These are phyloP conservation scores for Bombardia bombarda DNA, from an alignment of 495 filamentous ascomycete genomes.

Conservation along the genomic window DNA sequence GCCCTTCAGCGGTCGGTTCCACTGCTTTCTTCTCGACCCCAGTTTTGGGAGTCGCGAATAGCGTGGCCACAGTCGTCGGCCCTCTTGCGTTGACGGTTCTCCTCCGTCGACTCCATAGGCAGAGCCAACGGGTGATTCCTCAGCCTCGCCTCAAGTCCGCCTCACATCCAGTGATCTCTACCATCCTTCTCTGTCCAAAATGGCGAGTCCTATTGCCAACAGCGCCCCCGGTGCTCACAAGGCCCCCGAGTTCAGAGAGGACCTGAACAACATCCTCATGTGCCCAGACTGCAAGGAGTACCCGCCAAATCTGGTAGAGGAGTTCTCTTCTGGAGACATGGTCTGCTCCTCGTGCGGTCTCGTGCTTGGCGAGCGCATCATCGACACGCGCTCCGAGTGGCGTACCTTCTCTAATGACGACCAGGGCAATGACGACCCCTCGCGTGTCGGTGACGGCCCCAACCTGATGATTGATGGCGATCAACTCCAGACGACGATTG, in stretches of 20 bases:
- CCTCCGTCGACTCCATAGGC: not conserved
- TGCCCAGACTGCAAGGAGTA: constrained; percentile 87
- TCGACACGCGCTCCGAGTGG: constrained; percentile 96
- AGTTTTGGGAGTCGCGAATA: not conserved
- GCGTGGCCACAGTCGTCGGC: not conserved
- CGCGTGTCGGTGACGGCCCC: constrained; percentile 88
- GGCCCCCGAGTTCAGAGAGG: constrained; percentile 34
- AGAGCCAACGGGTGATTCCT: not conserved
- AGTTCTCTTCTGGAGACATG: constrained; percentile 84
- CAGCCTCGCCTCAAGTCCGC: no score
- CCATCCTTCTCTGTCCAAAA: not conserved
- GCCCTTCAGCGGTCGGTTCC: not conserved
- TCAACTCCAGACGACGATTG: constrained; percentile 86
- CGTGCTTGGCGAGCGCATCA: constrained; percentile 83
- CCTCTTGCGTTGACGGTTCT: not conserved
- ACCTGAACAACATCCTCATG: constrained; percentile 73
- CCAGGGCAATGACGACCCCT: constrained; percentile 86
- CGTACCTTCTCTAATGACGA: constrained; percentile 98
- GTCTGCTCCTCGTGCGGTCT: constrained; percentile 87
- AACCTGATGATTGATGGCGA: constrained; percentile 85
- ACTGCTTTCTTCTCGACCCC: not conserved
- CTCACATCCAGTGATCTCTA: not conserved
- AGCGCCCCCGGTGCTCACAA: constrained; percentile 7
- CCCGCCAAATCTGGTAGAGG: constrained; percentile 87
- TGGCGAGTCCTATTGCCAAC: constrained; percentile 6